Evolutionary conservation across 2,329 filamentous ascomycete genomes (phyloP), one percentile per base, ranked within the genome.

Genomic region (Cladorrhinum sp.): DNA sequence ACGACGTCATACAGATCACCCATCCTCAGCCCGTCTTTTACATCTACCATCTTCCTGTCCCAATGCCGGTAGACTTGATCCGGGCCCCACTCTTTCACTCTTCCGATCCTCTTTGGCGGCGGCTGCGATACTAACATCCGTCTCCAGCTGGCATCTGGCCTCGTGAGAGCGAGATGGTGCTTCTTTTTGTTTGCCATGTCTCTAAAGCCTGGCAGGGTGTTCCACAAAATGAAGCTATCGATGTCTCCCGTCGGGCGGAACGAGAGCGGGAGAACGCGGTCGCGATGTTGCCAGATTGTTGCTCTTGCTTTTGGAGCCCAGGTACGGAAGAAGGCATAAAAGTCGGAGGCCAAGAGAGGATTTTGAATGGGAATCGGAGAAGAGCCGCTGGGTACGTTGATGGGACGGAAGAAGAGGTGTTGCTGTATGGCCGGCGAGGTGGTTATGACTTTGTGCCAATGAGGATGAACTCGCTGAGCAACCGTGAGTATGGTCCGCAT

Each of bases 381-480:
- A 18, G 26, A 21, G 33, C 53, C 5, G 33, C 33, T 24, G 42
- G 55, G 54, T 16, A 26, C 24, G 33, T 48, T 36, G n/a, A 46
- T 36, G 33, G 59, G 39, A 21, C 16, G 42, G 46, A 63, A 60
- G 42, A 58, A 63, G 28, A 63, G 61, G 57, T 33, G 28, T 21
- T 49, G 61, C n/a, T 63, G 61, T 2, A 63, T 50, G 14, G 8
- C 21, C 0, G 53, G 16, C 16, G 61, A 60, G 21, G 54, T 12
- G 42, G 39, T 24, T 50, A 63, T 58, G 6, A 60, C 12, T 33
- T 18, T 10, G 50, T 21, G 36, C 58, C 58, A 63, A 24, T 6
- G 14, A 4, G 18, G 24, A 39, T 18, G 50, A 20, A 63, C 58
- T 16, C 55, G 58, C 33, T 63, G 61, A 20, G 54, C 55, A 9